Base-by-base conservation (phyloP, 768 basidiomycete genomes). In the Auricularia auricula-judae region DNA sequence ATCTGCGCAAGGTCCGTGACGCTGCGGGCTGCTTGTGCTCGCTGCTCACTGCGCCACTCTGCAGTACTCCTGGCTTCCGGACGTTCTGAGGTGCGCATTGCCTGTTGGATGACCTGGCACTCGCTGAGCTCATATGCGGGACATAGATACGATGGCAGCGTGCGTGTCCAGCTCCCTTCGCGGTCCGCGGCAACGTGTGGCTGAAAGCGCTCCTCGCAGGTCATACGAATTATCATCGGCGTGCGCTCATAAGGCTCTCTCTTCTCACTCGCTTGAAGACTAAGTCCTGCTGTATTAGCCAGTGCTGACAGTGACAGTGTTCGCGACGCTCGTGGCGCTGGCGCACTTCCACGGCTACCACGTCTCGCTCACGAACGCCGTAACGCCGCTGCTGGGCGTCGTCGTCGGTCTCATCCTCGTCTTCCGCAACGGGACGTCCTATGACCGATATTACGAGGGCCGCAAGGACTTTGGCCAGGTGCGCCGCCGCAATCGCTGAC, bases 371-470 rank as follows among this genome's bases (percentile, higher is more conserved):
- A 84, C 90, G 21, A 95, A 92, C 74, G 86, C 90, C 33, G 87
- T 96, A 64, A 84, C 94, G 2, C 94, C 94, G 1, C 75, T 97
- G 62, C 81, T 96, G 36, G 91, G 91, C 11, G 91, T 97, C 12
- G 94, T 96, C 68, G 93, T 91, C 71, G 74, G 93, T 68, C 80
- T 97, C 65, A 86, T 96, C 63, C 79, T 96, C 39, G 93, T 93
- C 2, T 93, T 93, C 73, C 83, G 91, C 43, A 65, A 66, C 64
- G 91, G 87, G 62, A 92, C 89, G 29, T 91, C 89, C 7, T 93
- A 92, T 69, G 89, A 93, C 69, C 86, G 90, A 39, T 92, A 86
- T 70, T 91, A 86, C 81, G 93, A 94, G 77, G 94, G 93, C 60
- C 81, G 94, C 68, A 96, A 90, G 74, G 84, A 86, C 53, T 94